Evolutionary conservation across 2,329 filamentous ascomycete genomes (phyloP).

Genomic region (Colletotrichum sp.): DNA sequence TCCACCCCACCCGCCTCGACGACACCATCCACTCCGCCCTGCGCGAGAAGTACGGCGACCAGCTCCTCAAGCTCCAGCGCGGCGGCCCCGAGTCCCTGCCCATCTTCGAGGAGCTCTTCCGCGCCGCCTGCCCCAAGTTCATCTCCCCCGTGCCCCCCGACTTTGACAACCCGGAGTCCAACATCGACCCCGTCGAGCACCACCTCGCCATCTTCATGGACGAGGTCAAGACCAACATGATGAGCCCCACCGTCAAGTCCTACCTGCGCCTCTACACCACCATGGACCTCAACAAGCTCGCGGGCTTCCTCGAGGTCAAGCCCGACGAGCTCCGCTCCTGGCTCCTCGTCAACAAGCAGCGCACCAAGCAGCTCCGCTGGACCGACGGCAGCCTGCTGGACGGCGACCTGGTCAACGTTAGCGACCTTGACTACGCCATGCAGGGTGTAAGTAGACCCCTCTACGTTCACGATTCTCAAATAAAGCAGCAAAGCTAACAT

Average conservation of each 20-base stretch:
- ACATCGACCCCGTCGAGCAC: constrained; percentile 97
- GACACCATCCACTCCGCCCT: constrained; percentile 99
- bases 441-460: constrained; percentile 72
- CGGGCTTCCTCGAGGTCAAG: constrained; percentile 95
- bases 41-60: constrained; percentile 98
- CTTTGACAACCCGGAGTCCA: constrained; percentile 95
- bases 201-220: constrained; percentile 99
- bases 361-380: constrained; percentile 95
- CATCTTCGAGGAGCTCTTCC: constrained; percentile 98
- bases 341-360: constrained; percentile 98
- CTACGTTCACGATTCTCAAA: constrained; percentile 29
- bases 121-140: constrained; percentile 97
- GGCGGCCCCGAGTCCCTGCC: constrained; percentile 94
- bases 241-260: constrained; percentile 95
- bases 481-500: constrained; percentile 2
- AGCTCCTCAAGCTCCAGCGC: constrained; percentile 94
- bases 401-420: constrained; percentile 90
- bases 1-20: constrained; percentile 95
- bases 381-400: constrained; percentile 86
- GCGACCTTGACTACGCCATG: constrained; percentile 96
- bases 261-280: constrained; percentile 99
- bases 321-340: constrained; percentile 94
- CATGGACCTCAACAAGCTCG: constrained; percentile 98
- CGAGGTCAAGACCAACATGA: constrained; percentile 99
- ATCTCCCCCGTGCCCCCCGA: constrained; percentile 97